Conservation (phyloP, 2,329 filamentous ascomycete genomes). For the Colletotrichum tamarilloi region DNA sequence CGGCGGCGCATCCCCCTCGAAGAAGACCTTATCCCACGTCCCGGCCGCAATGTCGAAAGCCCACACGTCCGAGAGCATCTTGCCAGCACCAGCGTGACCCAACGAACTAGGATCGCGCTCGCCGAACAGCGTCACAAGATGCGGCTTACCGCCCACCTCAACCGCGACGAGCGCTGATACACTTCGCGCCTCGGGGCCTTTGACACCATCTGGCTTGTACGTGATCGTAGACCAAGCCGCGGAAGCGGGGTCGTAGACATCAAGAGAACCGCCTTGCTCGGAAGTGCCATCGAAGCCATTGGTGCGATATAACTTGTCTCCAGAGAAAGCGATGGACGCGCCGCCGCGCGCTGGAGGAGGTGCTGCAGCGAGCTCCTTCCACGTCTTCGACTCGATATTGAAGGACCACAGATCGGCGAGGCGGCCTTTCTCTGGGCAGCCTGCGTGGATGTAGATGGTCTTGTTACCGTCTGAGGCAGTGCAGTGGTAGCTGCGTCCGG, state of each 20-base stretch:
- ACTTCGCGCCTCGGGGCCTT: slow-evolving; percentile 46
- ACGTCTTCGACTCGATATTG: slow-evolving; percentile 53
- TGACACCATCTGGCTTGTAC: slow-evolving; percentile 41
- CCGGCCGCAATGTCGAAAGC: slow-evolving; percentile 48
- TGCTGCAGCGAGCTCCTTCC: slow-evolving; percentile 64
- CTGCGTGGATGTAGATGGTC: slow-evolving; percentile 69
- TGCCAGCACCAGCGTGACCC: slow-evolving; percentile 53
- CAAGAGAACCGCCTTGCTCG: slow-evolving; percentile 68
- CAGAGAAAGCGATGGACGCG: slow-evolving; percentile 55
- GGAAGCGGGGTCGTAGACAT: slow-evolving; percentile 51
- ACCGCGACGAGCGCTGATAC: slow-evolving; percentile 44
- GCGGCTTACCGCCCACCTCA: slow-evolving; percentile 36
- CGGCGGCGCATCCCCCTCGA: slow-evolving; percentile 40
- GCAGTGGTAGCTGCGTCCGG: slow-evolving; percentile 67
- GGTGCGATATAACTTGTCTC: slow-evolving; percentile 65
- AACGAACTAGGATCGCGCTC: slow-evolving; percentile 50
- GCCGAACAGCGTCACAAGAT: slow-evolving; percentile 52
- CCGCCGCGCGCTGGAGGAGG: slow-evolving; percentile 65
- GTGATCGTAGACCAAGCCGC: slow-evolving; percentile 41
- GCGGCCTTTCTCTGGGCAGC: slow-evolving; percentile 67
- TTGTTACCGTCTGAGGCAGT: slow-evolving; percentile 50
- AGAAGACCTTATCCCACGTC: slow-evolving; percentile 43
- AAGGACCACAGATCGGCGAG: slow-evolving; percentile 72
- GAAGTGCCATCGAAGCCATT: slow-evolving; percentile 71
- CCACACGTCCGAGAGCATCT: slow-evolving; percentile 54